Evolutionary conservation across 805 yeast species (phyloP), one percentile per base, ranked within the genome.

Genomic region (Candida lessepsii): DNA sequence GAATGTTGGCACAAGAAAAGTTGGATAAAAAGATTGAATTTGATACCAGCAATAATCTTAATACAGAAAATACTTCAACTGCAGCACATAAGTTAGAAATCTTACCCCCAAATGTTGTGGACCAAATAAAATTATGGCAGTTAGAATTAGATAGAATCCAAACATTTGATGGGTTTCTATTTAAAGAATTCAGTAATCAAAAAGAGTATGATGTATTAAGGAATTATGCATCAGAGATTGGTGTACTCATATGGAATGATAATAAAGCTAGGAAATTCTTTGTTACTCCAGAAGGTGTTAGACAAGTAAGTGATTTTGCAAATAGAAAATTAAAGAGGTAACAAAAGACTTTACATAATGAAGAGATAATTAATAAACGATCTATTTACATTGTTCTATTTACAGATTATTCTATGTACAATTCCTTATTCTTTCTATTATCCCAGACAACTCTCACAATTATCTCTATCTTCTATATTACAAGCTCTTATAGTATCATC

Each of bases 101-200:
- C 9, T 59, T 86, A 5, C 98, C 98, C 3, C 96, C 98, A 0
- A 93, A 96, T 0, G 96, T 93, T n/a, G 86, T 87, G 1, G 99
- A 93, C 62, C 99, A 93, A 60, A 86, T 93, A 51, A 83, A 81
- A 57, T 71, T 93, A 39, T 93, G 99, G 99, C 98, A 93, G 66
- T 70, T 93, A 45, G 99, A 93, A 58, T 64, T 90, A 65, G 98
- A 93, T 60, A 77, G 99, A 63, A 86, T 93, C 48, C 81, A 85
- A 50, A 78, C 93, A 1, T 85, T 80, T 37, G 87, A 82, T 20
- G 99, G 99, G 0, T 89, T 83, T 44, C 62, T 93, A 33, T 93
- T 86, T 65, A 83, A 87, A 42, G 96, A 91, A 52, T 93, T 93
- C 59, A 71, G 82, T 17, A 83, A 73, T 44, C 83, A 76, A 39